Base-by-base conservation (phyloP, 768 basidiomycete species). In the Amanita rimosa region DNA sequence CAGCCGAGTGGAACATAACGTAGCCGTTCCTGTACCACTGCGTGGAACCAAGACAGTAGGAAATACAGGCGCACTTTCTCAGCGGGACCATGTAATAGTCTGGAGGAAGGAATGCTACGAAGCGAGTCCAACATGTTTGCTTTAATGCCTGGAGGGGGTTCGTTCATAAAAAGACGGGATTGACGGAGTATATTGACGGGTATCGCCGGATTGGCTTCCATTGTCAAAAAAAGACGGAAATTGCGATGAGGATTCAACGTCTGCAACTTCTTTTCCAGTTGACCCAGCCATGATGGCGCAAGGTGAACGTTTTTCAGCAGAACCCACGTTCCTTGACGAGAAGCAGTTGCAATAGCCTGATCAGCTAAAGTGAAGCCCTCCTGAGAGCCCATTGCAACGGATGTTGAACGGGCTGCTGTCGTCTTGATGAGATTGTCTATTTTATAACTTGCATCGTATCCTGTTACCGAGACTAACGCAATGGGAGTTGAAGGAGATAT, bases 21-120 rank as follows among this genome's bases (percentile, higher is more conserved):
- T 10, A 98, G 72, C 53, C 96, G 89, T 64, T 98, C 96, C 67
- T 96, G 94, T 1, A 98, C 84, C 16, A 98, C 81, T 10, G 96
- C 94, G 59, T 99, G 96, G 85, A 98, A 96, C 94, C 95, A 99
- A 1, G 96, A 90, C 26, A 98, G 77, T 29, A 97, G 72, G 83
- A 97, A 97, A 67, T 95, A 94, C 41, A 98, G 65, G 4, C 96
- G 81, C 35, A 84, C 74, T 63, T 96, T 96, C 67, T 99, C 96
- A 2, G 82, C 83, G 6, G 95, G 95, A 4, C 95, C 96, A 60
- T 86, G 79, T 1, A 79, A 67, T 41, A 94, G 74, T 19, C 87
- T 82, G 8, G 80, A 65, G 0, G 83, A 70, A 2, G 82, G 61
- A 40, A 97, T 88, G 53, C 74, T 75, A 36, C 80, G 75, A 19